Evolutionary conservation across 2,329 filamentous ascomycete genomes (phyloP).

Genomic region (Dactylellina drechsleri): DNA sequence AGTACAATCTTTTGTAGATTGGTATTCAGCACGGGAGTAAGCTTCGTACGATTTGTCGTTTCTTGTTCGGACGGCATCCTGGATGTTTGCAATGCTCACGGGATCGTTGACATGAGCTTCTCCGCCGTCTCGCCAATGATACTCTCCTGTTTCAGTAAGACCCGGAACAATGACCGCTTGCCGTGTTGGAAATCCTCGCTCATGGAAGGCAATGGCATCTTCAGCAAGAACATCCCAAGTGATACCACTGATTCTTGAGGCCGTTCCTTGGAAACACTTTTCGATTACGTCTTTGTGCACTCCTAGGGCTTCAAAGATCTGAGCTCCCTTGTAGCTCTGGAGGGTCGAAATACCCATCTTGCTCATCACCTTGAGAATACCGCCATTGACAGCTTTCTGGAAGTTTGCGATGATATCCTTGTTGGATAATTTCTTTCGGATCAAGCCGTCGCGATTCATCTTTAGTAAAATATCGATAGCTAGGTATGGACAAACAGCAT

Average conservation of each 20-base stretch:
- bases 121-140: slow-evolving; percentile 97
- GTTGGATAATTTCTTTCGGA: slow-evolving; percentile 85
- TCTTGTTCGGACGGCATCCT: slow-evolving; percentile 94
- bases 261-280: slow-evolving; percentile 92
- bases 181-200: slow-evolving; percentile 87
- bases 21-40: slow-evolving; percentile 90
- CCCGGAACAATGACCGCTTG: slow-evolving; percentile 80
- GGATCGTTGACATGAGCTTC: slow-evolving; percentile 96
- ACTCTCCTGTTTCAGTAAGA: slow-evolving; percentile 91
- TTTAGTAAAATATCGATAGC: slow-evolving; percentile 97
- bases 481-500: slow-evolving; percentile 93
- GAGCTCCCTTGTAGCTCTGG: slow-evolving; percentile 95
- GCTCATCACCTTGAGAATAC: slow-evolving; percentile 98
- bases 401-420: slow-evolving; percentile 92
- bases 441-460: slow-evolving; percentile 91
- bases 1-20: slow-evolving; percentile 96
- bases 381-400: slow-evolving; percentile 94
- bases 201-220: slow-evolving; percentile 93
- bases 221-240: slow-evolving; percentile 94
- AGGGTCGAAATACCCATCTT: slow-evolving; percentile 99
- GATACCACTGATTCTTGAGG: slow-evolving; percentile 91
- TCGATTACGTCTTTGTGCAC: slow-evolving; percentile 92
- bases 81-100: slow-evolving; percentile 92
- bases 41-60: slow-evolving; percentile 99
- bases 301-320: slow-evolving; percentile 96